A percentile compares a stretch with the other conserved stretches of the same genome.
Evolutionary conservation across 164 flowering plant genomes (phyloP).

Genomic region (Berberis vulgaris): DNA sequence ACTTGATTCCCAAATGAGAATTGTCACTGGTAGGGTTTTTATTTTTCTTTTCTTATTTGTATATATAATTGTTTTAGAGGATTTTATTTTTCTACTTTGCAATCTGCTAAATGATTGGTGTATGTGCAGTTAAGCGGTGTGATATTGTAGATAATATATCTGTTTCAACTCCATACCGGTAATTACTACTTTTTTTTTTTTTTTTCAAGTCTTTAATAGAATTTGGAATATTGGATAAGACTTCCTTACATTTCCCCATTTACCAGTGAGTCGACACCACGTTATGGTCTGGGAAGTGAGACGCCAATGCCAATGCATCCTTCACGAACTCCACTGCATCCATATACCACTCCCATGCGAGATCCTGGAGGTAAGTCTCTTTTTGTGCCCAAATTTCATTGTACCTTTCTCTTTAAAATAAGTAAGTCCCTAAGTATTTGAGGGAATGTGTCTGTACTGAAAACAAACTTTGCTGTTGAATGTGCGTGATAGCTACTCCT

Average conservation of each 20-base stretch:
- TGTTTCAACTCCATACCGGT: conserved; percentile 72
- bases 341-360: conserved; percentile 93
- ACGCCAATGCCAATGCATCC: conserved; percentile 99
- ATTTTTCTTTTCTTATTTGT: neutral
- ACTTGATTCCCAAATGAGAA: conserved; percentile 90
- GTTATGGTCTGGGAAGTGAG: conserved; percentile 88
- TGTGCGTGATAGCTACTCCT: conserved; percentile 62
- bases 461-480: neutral
- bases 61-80: neutral
- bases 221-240: neutral
- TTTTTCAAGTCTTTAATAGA: conserved; percentile 1
- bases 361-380: conserved; percentile 66
- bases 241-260: conserved; percentile 3
- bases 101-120: neutral
- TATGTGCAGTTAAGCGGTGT: conserved; percentile 62
- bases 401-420: neutral
- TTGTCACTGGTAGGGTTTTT: conserved; percentile 71
- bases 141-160: conserved; percentile 60
- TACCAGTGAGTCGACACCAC: conserved; percentile 39
- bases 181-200: conserved; percentile 5
- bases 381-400: neutral
- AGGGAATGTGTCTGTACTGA: neutral
- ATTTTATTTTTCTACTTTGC: neutral
- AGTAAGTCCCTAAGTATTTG: neutral
- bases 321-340: conserved; percentile 89